Base-by-base conservation (phyloP, 2,329 filamentous ascomycete species). In the Curvularia lunata region DNA sequence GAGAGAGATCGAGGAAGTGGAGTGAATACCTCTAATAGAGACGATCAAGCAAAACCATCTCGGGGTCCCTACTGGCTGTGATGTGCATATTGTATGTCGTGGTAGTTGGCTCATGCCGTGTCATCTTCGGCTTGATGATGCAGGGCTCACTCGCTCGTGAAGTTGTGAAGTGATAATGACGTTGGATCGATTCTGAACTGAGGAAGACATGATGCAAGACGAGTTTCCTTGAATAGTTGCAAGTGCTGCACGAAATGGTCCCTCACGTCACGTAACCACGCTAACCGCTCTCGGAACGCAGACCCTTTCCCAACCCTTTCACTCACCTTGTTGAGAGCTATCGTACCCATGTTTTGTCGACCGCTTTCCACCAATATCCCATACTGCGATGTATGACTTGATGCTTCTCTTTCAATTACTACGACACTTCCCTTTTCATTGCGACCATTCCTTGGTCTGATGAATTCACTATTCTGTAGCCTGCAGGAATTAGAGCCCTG, bases 381-480 rank as follows among this genome's bases (percentile, higher is more conserved):
- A 42, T 8, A 5, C 1, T 1, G 27, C 9, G 27, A 10, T 2
- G 9, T 2, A 30, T 6, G 27, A 8, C 27, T 46, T 51, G 54
- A 25, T 32, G 42, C 18, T 38, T 34, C 25, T 56, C 59, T 27
- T 27, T 32, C 18, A 19, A 59, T n/a, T 58, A 58, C 18, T 54
- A 58, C 13, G 6, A n/a, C 1, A 37, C 6, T 37, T 37, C 32
- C 16, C n/a, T 7, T 37, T 37, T 13, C 32, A n/a, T n/a, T 2
- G 16, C 16, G n/a, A 6, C 32, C 16, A 4, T 37, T n/a, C 32
- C 32, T 7, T 37, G 32, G 16, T 37, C 4, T 13, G n/a, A 5
- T 37, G 13, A 37, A 37, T 16, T 8, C 19, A 21, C 1, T 6
- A 12, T 42, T 13, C 4, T 12, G 19, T 23, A 0, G 2, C 10